These are phyloP conservation scores for Ceratocystis destructans DNA, from an alignment of 2,329 filamentous ascomycete species.

Conservation along the genomic window DNA sequence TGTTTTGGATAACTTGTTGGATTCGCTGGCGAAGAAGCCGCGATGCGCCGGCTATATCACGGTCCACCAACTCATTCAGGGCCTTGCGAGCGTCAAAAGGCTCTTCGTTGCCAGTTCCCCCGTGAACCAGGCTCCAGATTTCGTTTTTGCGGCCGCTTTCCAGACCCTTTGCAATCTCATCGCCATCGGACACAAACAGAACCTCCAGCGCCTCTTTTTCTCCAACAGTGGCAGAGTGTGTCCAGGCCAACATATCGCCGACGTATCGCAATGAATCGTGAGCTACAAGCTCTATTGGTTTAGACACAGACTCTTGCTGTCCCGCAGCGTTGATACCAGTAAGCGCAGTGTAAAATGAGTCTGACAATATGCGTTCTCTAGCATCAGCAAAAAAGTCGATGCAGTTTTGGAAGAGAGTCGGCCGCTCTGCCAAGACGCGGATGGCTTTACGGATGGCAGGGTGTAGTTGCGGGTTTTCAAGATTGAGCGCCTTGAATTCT, in stretches of 20 bases:
- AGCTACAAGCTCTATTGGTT: constrained; percentile 86
- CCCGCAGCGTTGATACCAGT: constrained; percentile 54
- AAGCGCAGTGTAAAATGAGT: constrained; percentile 76
- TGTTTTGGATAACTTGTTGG: constrained; percentile 82
- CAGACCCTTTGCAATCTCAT: constrained; percentile 66
- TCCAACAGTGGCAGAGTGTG: constrained; percentile 84
- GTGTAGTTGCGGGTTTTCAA: constrained; percentile 89
- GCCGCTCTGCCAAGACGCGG: constrained; percentile 75
- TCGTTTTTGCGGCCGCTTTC: constrained; percentile 69
- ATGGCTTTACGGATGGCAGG: constrained; percentile 70
- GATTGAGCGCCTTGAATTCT: constrained; percentile 80
- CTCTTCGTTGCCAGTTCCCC: constrained; percentile 34
- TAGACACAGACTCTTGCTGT: constrained; percentile 47
- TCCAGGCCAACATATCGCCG: constrained; percentile 96
- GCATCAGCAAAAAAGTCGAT: constrained; percentile 87
- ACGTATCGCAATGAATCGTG: constrained; percentile 86
- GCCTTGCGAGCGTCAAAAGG: constrained; percentile 71
- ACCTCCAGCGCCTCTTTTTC: constrained; percentile 86
- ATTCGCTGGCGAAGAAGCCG: constrained; percentile 77
- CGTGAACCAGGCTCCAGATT: constrained; percentile 59
- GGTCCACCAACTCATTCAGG: constrained; percentile 72
- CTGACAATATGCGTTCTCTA: constrained; percentile 70
- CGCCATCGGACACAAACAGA: constrained; percentile 78
- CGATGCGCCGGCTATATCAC: constrained; percentile 67
- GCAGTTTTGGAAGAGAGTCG: constrained; percentile 82